Conservation (phyloP, 2,329 filamentous ascomycete species). For the Pestalotiopsis sp. region DNA sequence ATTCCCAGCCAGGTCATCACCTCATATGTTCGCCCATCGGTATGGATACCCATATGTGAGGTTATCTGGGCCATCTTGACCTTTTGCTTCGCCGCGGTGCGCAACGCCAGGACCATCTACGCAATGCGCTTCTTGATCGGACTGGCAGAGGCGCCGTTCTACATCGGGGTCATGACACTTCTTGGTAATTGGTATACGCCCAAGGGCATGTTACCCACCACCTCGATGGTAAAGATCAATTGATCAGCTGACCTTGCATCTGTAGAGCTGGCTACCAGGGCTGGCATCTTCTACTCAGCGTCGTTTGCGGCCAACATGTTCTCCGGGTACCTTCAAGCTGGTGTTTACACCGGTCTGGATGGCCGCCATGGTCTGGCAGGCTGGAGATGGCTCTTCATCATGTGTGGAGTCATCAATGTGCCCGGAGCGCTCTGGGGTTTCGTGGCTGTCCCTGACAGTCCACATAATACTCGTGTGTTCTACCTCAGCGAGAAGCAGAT, state of each 20-base stretch:
- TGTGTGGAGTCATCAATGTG: neutral
- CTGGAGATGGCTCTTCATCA: neutral
- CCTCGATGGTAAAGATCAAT: neutral
- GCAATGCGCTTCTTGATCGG: slow-evolving; percentile 44
- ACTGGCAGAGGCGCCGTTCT: slow-evolving; percentile 43
- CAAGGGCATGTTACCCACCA: neutral
- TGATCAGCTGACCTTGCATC: neutral
- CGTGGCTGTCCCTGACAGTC: neutral
- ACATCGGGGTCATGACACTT: neutral
- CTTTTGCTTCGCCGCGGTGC: neutral
- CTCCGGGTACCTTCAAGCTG: neutral
- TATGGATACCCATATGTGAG: neutral
- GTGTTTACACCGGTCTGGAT: neutral
- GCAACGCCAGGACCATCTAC: neutral
- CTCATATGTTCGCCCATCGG: neutral
- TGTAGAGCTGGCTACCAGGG: neutral
- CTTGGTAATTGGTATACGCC: neutral
- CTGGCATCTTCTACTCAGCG: slow-evolving; percentile 1
- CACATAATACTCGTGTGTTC: neutral
- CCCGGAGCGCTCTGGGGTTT: neutral
- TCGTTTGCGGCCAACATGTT: neutral
- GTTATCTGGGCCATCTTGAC: neutral
- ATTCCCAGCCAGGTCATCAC: slow-evolving; percentile 1
- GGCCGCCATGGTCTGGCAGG: neutral
- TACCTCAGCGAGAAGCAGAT: neutral